Evolutionary conservation across 305 asterid species (phyloP).

Genomic region (Fraxinus sp.): DNA sequence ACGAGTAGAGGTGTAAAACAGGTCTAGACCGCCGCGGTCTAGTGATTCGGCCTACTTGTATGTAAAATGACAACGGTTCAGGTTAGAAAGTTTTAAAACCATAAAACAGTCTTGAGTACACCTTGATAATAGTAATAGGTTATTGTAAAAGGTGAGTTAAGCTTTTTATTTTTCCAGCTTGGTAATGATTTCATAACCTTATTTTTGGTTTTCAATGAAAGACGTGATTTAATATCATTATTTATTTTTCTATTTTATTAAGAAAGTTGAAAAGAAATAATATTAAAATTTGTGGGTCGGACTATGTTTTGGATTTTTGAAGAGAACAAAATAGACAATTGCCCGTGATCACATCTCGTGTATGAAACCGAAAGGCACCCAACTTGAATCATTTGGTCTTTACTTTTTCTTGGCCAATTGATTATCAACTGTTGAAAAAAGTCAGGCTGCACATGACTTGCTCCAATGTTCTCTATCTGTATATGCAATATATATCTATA

Average conservation of each 20-base stretch:
- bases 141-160: background rate
- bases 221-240: background rate
- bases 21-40: background rate
- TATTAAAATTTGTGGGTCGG: conserved; percentile 3
- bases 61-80: background rate
- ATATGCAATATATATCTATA: too few relatives aligned
- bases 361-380: conserved; percentile 34
- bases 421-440: background rate
- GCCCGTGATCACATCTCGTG: conserved; percentile 40
- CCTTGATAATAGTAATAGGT: background rate
- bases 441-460: background rate
- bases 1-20: background rate
- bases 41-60: background rate
- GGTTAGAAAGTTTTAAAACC: background rate
- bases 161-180: background rate
- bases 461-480: background rate
- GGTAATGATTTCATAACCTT: background rate
- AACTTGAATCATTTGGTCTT: conserved; percentile 29
- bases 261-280: background rate
- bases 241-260: background rate
- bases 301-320: conserved; percentile 24
- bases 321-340: conserved; percentile 21
- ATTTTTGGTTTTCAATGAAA: background rate
- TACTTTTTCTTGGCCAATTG: background rate
- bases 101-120: background rate